Base-by-base conservation (phyloP, 139 green algal genomes). In the Ettlia oleoabundans region DNA sequence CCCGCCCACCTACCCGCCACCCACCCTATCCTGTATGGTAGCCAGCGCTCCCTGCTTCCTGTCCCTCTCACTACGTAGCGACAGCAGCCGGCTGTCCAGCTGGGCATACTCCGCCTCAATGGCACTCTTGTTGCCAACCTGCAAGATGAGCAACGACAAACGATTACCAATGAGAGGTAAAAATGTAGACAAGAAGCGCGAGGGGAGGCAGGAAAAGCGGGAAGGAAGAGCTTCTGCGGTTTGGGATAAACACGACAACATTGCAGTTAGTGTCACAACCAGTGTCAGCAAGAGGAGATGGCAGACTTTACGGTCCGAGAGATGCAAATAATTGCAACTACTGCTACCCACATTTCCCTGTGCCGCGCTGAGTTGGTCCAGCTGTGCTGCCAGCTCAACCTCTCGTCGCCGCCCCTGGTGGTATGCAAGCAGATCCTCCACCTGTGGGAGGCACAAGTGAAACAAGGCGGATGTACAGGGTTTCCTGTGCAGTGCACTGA, bases 371-470 rank as follows among this genome's bases (percentile, higher is more conserved):
- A 70, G 43, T 19, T 30, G 19, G 35, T 88, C 81, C 30, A 91
- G 76, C 61, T 65, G 2, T 1, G 32, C 15, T n/a, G 53, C 65
- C 32, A 95, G 61, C 41, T 88, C 82, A 61, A 85, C 75, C 47
- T 89, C 75, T 37, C 91, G 66, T 15, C 38, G 52, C 52, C 80
- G 83, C 71, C 53, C 76, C 7, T 61, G 41, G 55, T 82, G 84
- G 79, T 85, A 90, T 26, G 83, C 76, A n/a, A 91, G 62, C 52
- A 85, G 67, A 10, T 91, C 89, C 13, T 86, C 53, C 0, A 93
- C 76, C 86, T 84, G 72, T 42, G 28, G 13, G 15, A 58, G 13
- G 47, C 47, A 58, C 15, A 58, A 24, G 47, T 58, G 47, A 10
- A 10, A 15, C 47, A 58, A 10, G 15, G 15, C 10, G 47, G 13